A percentile compares a stretch with the other conserved stretches of the same genome.
phyloP scores from a whole-genome alignment of 176 grass and related monocot species.

The Carex myosuroides region DNA sequence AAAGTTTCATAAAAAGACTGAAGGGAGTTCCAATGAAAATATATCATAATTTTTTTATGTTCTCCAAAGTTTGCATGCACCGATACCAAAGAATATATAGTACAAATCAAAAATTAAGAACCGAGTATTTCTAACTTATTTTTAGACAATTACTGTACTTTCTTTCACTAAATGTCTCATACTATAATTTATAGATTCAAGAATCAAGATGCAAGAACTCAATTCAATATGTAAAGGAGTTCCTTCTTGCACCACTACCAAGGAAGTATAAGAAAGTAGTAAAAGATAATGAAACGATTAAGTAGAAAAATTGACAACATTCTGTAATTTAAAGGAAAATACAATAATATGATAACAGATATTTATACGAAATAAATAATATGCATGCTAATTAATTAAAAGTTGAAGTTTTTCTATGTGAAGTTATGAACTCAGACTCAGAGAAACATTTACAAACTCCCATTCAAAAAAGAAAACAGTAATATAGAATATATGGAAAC shows the following conservation, averaged over 20 bases:
- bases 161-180: not conserved
- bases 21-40: not conserved
- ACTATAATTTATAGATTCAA: slow-evolving; percentile 8
- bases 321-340: not conserved
- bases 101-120: not conserved
- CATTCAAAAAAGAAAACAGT: not conserved
- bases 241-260: slow-evolving; percentile 32
- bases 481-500: not conserved
- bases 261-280: slow-evolving; percentile 32
- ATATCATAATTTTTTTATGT: not conserved
- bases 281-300: slow-evolving; percentile 25
- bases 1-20: not conserved
- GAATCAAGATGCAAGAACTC: slow-evolving; percentile 6
- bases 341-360: not conserved
- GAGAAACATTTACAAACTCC: not conserved
- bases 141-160: slow-evolving; percentile 2
- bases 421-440: not conserved
- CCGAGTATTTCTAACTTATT: not conserved
- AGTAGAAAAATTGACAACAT: not conserved
- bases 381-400: slow-evolving; percentile 1
- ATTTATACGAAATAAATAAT: not conserved
- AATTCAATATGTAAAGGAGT: slow-evolving; percentile 9
- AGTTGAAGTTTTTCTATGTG: not conserved
- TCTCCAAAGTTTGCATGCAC: not conserved
- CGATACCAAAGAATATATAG: not conserved